These are phyloP conservation scores for Sporopachydermia lactativora DNA, from an alignment of 805 yeast species.

Conservation along the genomic window DNA sequence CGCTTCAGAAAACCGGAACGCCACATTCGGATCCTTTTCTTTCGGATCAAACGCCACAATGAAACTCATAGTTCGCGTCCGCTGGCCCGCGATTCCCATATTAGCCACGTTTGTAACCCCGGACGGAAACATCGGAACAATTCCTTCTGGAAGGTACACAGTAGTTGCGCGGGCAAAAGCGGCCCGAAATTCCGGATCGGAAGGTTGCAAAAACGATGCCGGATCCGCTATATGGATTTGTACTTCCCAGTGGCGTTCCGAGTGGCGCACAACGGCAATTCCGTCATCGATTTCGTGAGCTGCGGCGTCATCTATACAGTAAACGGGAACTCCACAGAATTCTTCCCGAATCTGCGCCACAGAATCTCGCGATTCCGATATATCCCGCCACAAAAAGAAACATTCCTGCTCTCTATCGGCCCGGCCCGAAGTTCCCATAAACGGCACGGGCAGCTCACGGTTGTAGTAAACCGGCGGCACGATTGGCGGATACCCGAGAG, in stretches of 20 bases:
- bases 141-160: constrained; percentile 55
- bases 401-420: neutral
- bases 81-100: constrained; percentile 27
- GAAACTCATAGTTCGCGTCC: constrained; percentile 36
- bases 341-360: neutral
- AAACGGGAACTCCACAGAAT: neutral
- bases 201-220: constrained; percentile 39
- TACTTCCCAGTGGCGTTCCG: constrained; percentile 24
- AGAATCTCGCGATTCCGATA: neutral
- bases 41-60: constrained; percentile 20
- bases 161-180: constrained; percentile 55
- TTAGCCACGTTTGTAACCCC: constrained; percentile 37
- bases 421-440: neutral
- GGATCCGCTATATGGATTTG: constrained; percentile 85
- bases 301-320: constrained; percentile 13
- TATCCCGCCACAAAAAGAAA: neutral
- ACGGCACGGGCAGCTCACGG: neutral
- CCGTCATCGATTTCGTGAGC: constrained; percentile 96
- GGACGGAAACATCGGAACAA: constrained; percentile 58
- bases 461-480: neutral
- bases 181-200: constrained; percentile 26
- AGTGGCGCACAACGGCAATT: constrained; percentile 36
- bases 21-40: constrained; percentile 11
- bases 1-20: constrained; percentile 12
- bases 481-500: neutral